These are phyloP conservation scores for Breviolum minutum DNA, from an alignment of 73 alveolate genomes.

Conservation along the genomic window DNA sequence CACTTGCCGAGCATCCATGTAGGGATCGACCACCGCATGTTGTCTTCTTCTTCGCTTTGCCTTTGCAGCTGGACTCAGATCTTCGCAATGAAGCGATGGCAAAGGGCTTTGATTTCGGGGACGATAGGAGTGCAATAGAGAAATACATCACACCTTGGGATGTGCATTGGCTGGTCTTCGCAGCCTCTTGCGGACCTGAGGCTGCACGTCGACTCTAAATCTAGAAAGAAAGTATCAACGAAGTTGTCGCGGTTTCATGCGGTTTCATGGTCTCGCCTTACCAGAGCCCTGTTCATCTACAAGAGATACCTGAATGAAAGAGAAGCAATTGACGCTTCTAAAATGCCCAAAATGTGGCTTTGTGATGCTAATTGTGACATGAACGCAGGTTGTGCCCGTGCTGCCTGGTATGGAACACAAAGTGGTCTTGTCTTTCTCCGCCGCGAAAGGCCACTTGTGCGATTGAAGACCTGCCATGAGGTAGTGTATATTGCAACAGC, in stretches of 20 bases:
- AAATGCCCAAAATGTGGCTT: neutral
- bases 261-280: neutral
- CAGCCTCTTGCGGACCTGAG: neutral
- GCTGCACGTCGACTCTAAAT: neutral
- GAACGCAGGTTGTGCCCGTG: neutral
- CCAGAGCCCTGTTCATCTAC: neutral
- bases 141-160: neutral
- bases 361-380: neutral
- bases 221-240: too few relatives aligned
- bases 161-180: neutral
- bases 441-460: constrained; percentile 1
- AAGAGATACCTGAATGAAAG: neutral
- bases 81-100: neutral
- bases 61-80: neutral
- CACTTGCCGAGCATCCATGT: constrained; percentile 11
- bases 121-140: too few relatives aligned
- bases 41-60: constrained; percentile 40
- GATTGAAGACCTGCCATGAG: constrained; percentile 24
- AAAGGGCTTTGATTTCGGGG: neutral
- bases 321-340: neutral
- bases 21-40: constrained; percentile 4
- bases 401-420: constrained; percentile 51
- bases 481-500: neutral
- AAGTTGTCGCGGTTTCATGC: neutral
- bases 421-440: constrained; percentile 2